Conservation (phyloP, 768 basidiomycete genomes). For the Floccularia luteovirens region DNA sequence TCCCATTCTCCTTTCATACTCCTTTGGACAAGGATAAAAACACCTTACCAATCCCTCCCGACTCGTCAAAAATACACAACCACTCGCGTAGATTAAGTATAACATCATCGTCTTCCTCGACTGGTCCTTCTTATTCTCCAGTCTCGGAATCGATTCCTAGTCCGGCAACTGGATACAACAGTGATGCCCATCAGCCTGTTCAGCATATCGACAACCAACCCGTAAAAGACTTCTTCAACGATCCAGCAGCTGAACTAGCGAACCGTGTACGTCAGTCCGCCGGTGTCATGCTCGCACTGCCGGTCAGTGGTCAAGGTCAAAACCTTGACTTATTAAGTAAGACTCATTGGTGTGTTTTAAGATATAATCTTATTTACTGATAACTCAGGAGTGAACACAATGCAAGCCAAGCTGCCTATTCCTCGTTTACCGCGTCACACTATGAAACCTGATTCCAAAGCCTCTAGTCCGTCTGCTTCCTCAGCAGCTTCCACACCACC, state of each 20-base stretch:
- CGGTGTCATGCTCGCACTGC: constrained; percentile 48
- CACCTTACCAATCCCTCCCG: constrained; percentile 14
- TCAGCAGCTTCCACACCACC: constrained; percentile 37
- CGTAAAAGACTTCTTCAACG: constrained; percentile 11
- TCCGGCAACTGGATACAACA: constrained; percentile 15
- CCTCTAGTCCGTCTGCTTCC: constrained; percentile 24
- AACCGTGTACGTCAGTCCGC: constrained; percentile 44
- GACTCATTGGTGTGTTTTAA: background rate
- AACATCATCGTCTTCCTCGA: constrained; percentile 47
- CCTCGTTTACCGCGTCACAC: constrained; percentile 24
- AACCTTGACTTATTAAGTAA: constrained; percentile 15
- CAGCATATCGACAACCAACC: constrained; percentile 12
- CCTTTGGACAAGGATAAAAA: constrained; percentile 10
- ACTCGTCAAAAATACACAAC: constrained; percentile 15
- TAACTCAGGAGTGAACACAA: constrained; percentile 8
- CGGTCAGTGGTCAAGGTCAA: constrained; percentile 27
- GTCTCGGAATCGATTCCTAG: constrained; percentile 29
- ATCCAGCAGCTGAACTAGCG: constrained; percentile 35
- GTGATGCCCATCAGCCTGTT: constrained; percentile 13
- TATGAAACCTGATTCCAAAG: constrained; percentile 14
- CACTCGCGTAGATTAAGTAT: constrained; percentile 41
- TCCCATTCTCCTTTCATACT: constrained; percentile 34
- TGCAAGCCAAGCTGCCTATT: constrained; percentile 28
- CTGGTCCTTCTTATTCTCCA: constrained; percentile 47
- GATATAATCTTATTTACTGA: constrained; percentile 3